These are phyloP conservation scores for Malassezia restricta DNA, from an alignment of 1,284 basidiomycete species.

Conservation along the genomic window DNA sequence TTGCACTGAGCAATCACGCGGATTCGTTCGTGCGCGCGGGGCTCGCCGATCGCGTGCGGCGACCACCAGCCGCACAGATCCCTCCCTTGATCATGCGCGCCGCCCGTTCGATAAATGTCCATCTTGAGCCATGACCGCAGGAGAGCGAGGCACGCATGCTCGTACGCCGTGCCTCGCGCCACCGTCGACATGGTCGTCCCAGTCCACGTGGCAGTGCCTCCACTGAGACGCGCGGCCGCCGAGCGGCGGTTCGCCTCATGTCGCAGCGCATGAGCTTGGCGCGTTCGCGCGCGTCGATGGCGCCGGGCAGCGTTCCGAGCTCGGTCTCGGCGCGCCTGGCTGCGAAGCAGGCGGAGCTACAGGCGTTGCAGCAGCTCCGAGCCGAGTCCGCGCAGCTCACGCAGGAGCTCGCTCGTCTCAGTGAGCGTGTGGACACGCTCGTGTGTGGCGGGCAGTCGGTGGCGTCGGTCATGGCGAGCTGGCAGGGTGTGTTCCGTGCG, in stretches of 20 bases:
- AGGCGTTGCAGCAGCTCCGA: conserved; percentile 32
- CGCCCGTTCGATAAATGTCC: conserved; percentile 61
- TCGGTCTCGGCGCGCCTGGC: conserved; percentile 15
- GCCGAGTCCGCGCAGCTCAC: conserved; percentile 35
- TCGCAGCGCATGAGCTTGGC: conserved; percentile 13
- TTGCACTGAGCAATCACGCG: conserved; percentile 82
- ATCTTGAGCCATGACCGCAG: conserved; percentile 62
- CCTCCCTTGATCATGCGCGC: conserved; percentile 68
- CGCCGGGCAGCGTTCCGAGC: conserved; percentile 3
- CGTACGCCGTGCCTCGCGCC: conserved; percentile 62
- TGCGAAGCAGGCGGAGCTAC: conserved; percentile 38
- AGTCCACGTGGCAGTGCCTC: not conserved
- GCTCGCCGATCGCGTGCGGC: conserved; percentile 46
- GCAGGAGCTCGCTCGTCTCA: conserved; percentile 30
- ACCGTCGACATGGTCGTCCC: conserved; percentile 39
- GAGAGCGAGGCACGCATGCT: conserved; percentile 56
- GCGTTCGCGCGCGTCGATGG: conserved; percentile 14
- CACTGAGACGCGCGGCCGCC: not conserved
- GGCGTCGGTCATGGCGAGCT: conserved; percentile 35
- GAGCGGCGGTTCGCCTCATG: not conserved
- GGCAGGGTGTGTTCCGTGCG: conserved; percentile 42
- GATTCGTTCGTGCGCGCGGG: conserved; percentile 35
- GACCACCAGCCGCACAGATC: conserved; percentile 90
- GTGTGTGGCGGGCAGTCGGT: conserved; percentile 36
- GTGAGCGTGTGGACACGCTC: conserved; percentile 34